Evolutionary conservation across 108 stramenopile genomes (phyloP).

Genomic region (Nitzschia sp.): DNA sequence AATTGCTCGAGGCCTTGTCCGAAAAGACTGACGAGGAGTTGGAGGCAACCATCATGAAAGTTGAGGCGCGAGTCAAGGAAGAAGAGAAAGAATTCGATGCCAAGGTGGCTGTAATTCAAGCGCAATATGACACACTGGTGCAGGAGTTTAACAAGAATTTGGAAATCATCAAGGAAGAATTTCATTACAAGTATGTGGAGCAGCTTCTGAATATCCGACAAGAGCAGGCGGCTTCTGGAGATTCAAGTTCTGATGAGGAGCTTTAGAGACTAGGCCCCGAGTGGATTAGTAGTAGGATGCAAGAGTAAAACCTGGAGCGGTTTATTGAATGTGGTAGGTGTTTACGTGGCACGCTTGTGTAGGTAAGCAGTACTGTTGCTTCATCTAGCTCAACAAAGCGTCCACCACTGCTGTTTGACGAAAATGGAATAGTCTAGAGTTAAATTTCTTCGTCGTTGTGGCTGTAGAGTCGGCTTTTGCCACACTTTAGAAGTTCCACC

Average conservation of each 20-base stretch:
- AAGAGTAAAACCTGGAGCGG: too few species aligned
- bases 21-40: slow-evolving; percentile 57
- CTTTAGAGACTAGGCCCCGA: too few species aligned
- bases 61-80: slow-evolving; percentile 55
- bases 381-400: too few species aligned
- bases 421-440: too few species aligned
- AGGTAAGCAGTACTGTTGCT: too few species aligned
- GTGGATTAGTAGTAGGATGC: too few species aligned
- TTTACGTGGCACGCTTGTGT: too few species aligned
- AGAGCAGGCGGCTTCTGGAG: neutral
- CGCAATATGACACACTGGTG: slow-evolving; percentile 46
- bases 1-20: slow-evolving; percentile 48
- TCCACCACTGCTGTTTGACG: too few species aligned
- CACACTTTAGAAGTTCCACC: too few species aligned
- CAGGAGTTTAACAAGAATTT: slow-evolving; percentile 43
- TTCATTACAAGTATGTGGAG: slow-evolving; percentile 43
- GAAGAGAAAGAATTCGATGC: slow-evolving; percentile 59
- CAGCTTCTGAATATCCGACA: slow-evolving; percentile 22
- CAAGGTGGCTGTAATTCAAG: slow-evolving; percentile 56
- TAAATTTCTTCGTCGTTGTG: too few species aligned
- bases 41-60: slow-evolving; percentile 38
- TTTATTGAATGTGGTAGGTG: too few species aligned
- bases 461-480: too few species aligned
- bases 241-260: neutral
- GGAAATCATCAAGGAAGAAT: slow-evolving; percentile 46